Conservation (phyloP, 306 rosid genomes). For the Castanea sativa region DNA sequence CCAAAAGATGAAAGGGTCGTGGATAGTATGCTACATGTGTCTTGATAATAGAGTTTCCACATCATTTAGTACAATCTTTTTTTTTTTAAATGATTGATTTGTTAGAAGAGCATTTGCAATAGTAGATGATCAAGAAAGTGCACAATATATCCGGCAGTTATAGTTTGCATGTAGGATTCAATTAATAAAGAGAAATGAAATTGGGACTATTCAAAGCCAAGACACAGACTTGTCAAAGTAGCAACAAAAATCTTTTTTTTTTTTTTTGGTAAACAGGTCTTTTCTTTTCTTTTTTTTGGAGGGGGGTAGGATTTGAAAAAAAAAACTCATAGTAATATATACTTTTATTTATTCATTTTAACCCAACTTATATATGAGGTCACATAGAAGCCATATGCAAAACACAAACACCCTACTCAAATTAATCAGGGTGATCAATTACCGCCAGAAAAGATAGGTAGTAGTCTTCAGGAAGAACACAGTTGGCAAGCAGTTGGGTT, state of each 20-base stretch:
- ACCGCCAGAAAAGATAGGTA: slow-evolving; percentile 13
- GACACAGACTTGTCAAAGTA: neutral
- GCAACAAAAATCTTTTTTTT: neutral
- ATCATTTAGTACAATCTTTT: neutral
- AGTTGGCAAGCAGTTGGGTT: slow-evolving; percentile 3
- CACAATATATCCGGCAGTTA: neutral
- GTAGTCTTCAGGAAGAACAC: neutral
- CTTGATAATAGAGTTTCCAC: neutral
- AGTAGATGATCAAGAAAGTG: neutral
- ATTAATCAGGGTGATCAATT: slow-evolving; percentile 13
- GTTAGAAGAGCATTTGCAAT: neutral
- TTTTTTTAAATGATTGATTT: neutral
- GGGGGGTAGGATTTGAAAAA: neutral
- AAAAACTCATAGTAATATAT: neutral
- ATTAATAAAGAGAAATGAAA: neutral
- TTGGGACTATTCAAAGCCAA: neutral
- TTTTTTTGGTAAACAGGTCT: too few species aligned
- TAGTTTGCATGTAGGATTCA: neutral
- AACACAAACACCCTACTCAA: slow-evolving; percentile 19
- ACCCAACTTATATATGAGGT: slow-evolving; percentile 5
- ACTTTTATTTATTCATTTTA: neutral
- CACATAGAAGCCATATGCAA: slow-evolving; percentile 27
- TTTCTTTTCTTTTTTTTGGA: too few species aligned
- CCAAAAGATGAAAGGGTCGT: neutral
- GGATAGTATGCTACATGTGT: neutral